phyloP scores from a whole-genome alignment of 2,329 filamentous ascomycete species.

The Emergomyces africanus region DNA sequence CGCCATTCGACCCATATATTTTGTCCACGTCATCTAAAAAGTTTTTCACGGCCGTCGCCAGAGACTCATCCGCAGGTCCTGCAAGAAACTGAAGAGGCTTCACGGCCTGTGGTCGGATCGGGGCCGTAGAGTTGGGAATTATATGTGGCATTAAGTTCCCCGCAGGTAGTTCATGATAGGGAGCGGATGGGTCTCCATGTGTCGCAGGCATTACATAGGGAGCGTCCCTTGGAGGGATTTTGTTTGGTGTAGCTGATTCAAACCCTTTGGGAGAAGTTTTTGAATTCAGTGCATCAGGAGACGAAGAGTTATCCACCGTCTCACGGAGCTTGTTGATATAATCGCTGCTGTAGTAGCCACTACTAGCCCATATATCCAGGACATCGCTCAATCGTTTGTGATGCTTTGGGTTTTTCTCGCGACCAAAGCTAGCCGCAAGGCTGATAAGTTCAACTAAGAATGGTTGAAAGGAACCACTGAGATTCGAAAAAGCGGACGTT shows the following conservation, averaged over 20 bases:
- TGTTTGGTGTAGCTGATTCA: constrained; percentile 30
- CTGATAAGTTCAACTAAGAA: constrained; percentile 50
- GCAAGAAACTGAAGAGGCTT: constrained; percentile 57
- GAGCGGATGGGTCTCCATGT: constrained; percentile 60
- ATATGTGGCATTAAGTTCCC: constrained; percentile 70
- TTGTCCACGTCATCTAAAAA: constrained; percentile 57
- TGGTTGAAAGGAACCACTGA: constrained; percentile 46
- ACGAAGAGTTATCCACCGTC: constrained; percentile 37
- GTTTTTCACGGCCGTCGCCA: constrained; percentile 55
- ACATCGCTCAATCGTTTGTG: constrained; percentile 51
- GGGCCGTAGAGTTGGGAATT: constrained; percentile 58
- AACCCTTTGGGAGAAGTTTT: constrained; percentile 17
- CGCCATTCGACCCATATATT: constrained; percentile 48
- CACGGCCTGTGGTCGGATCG: constrained; percentile 59
- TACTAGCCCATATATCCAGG: constrained; percentile 57
- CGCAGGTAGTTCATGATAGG: constrained; percentile 73
- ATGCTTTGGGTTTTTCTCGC: constrained; percentile 52
- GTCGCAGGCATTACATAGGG: constrained; percentile 61
- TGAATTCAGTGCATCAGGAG: constrained; percentile 19
- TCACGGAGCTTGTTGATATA: constrained; percentile 48
- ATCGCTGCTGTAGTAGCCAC: constrained; percentile 46
- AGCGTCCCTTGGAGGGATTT: constrained; percentile 30
- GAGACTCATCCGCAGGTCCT: constrained; percentile 53
- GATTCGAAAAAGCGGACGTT: constrained; percentile 31
- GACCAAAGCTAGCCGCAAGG: constrained; percentile 40